A percentile compares a stretch with the other conserved stretches of the same genome.
Conservation (phyloP, 345 rosid species). For the Citrus reticulata region DNA sequence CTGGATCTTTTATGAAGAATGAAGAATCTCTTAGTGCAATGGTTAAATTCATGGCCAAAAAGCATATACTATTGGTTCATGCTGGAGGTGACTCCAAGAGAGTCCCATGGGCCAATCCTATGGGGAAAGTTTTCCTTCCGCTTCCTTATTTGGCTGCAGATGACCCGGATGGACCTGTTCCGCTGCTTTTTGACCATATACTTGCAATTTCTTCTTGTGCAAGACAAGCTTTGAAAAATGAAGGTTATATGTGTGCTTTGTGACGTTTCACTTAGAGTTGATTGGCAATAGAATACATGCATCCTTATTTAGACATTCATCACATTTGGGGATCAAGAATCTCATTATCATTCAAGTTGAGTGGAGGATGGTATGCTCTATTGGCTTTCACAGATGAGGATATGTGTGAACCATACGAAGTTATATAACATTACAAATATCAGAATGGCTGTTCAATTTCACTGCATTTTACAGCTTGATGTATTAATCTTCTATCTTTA, state of each 20-base stretch:
- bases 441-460: neutral
- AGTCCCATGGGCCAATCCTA: conserved; percentile 98
- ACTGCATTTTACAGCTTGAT: neutral
- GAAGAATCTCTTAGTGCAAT: conserved; percentile 23
- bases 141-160: conserved; percentile 92
- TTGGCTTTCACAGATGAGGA: neutral
- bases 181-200: conserved; percentile 92
- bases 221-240: conserved; percentile 64
- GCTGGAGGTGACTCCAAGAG: conserved; percentile 99
- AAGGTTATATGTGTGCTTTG: conserved; percentile 42
- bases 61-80: conserved; percentile 88
- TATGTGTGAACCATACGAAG: neutral
- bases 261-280: neutral
- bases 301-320: neutral
- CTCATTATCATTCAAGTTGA: neutral
- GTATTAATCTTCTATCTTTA: neutral
- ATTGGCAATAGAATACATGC: neutral
- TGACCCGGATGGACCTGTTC: conserved; percentile 95
- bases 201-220: conserved; percentile 96
- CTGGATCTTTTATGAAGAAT: conserved; percentile 18
- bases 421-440: neutral
- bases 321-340: neutral
- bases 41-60: conserved; percentile 51
- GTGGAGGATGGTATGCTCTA: neutral
- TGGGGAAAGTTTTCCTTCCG: conserved; percentile 96